phyloP scores from a whole-genome alignment of 208 protist genomes.

The Angomonas deanei region DNA sequence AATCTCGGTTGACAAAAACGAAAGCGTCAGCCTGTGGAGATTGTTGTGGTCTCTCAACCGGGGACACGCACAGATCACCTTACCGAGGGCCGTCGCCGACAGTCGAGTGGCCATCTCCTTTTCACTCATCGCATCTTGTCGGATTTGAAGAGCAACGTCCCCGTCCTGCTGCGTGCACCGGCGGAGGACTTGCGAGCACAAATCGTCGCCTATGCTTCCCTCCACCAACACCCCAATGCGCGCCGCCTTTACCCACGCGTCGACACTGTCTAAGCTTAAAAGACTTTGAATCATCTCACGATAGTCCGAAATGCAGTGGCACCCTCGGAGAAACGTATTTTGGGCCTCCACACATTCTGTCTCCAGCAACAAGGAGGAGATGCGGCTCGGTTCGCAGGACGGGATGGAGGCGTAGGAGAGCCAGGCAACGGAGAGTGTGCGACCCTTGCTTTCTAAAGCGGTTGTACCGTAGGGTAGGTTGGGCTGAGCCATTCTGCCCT shows the following conservation, averaged over 20 bases:
- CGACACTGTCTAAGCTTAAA: conserved; percentile 30
- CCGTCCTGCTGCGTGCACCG: conserved; percentile 52
- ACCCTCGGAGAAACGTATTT: conserved; percentile 27
- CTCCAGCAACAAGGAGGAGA: conserved; percentile 37
- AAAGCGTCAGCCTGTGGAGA: neutral
- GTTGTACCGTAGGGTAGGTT: conserved; percentile 47
- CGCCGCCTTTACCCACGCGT: conserved; percentile 63
- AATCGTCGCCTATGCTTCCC: conserved; percentile 35
- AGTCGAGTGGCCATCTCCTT: conserved; percentile 37
- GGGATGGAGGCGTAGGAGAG: conserved; percentile 52
- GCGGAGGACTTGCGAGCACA: conserved; percentile 64
- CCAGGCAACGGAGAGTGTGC: conserved; percentile 51
- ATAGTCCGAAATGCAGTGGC: conserved; percentile 29
- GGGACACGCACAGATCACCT: conserved; percentile 19
- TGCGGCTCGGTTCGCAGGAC: conserved; percentile 31
- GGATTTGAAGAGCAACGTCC: conserved; percentile 22
- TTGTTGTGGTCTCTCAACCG: neutral
- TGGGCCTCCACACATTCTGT: conserved; percentile 41
- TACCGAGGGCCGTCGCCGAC: conserved; percentile 44
- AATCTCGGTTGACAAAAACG: neutral
- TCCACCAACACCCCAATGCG: conserved; percentile 27
- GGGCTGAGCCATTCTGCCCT: conserved; percentile 24
- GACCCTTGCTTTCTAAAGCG: conserved; percentile 12
- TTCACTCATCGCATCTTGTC: conserved; percentile 52
- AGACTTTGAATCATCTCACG: conserved; percentile 59